Conservation (phyloP, 805 yeast genomes). For the Metschnikowia chrysomelidarum region DNA sequence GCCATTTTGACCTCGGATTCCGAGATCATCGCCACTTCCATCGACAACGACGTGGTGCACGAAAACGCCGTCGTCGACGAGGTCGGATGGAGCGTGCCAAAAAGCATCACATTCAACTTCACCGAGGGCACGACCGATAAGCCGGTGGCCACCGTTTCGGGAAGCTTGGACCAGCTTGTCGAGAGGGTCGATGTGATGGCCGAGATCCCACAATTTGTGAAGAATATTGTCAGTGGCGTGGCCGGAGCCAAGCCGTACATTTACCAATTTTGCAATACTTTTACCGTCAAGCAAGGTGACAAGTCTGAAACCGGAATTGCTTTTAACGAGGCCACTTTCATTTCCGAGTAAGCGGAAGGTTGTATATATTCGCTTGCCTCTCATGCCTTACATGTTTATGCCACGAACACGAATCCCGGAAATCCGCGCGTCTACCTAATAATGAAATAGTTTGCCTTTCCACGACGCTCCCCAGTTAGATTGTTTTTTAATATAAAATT, state of each 20-base stretch:
- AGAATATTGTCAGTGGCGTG: constrained; percentile 88
- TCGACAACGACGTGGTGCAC: constrained; percentile 65
- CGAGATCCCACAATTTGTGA: constrained; percentile 92
- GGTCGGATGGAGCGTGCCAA: constrained; percentile 92
- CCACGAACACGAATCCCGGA: no score
- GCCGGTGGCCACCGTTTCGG: constrained; percentile 52
- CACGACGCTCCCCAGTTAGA: no score
- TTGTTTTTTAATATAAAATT: no score
- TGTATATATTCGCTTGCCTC: no score
- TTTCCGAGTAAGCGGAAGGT: constrained; percentile 37
- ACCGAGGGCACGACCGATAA: constrained; percentile 39
- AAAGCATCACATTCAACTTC: constrained; percentile 55
- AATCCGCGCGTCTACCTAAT: no score
- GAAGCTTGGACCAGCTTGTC: constrained; percentile 59
- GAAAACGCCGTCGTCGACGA: constrained; percentile 52
- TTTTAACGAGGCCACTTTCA: constrained; percentile 81
- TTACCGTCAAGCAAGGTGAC: constrained; percentile 45
- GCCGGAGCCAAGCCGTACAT: constrained; percentile 97
- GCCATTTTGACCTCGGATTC: constrained; percentile 70
- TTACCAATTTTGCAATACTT: constrained; percentile 79
- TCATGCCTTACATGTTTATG: no score
- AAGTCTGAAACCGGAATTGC: constrained; percentile 60
- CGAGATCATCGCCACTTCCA: constrained; percentile 60
- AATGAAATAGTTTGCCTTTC: no score
- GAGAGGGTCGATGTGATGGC: constrained; percentile 98